Conservation (phyloP, 495 filamentous ascomycete genomes). For the Trypethelium eluteriae region DNA sequence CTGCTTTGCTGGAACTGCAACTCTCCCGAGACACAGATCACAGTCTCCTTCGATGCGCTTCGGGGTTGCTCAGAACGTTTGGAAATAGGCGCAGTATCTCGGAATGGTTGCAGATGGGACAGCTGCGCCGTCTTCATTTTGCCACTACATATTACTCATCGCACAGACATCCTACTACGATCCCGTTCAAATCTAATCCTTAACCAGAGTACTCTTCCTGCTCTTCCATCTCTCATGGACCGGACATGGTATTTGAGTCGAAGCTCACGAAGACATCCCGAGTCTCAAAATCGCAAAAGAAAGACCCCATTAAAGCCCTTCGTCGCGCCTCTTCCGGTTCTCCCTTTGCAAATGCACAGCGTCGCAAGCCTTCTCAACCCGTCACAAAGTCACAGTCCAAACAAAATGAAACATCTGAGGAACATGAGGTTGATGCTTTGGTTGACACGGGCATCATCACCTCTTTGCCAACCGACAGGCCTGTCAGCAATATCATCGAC, state of each 20-base stretch:
- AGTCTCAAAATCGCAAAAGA: constrained; percentile 5
- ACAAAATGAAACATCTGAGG: background rate
- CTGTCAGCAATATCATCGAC: constrained; percentile 55
- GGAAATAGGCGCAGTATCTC: background rate
- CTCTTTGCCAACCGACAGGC: constrained; percentile 45
- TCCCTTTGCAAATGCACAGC: background rate
- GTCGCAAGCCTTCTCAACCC: constrained; percentile 1
- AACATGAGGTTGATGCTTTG: constrained; percentile 40
- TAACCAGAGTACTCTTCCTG: background rate
- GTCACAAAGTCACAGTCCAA: background rate
- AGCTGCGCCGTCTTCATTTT: background rate
- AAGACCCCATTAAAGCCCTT: constrained; percentile 3
- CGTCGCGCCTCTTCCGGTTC: background rate
- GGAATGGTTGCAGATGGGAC: background rate
- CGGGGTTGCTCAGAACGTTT: too few species aligned
- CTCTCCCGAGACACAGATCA: background rate
- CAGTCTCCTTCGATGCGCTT: background rate
- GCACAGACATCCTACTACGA: background rate
- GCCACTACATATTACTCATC: background rate
- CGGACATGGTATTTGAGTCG: constrained; percentile 3
- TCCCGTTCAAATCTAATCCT: background rate
- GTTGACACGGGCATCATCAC: constrained; percentile 50
- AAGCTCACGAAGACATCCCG: constrained; percentile 1
- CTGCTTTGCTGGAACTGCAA: background rate
- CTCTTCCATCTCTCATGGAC: background rate